A percentile compares a stretch with the other conserved stretches of the same genome.
These are phyloP conservation scores for Arthrinium phaeospermum DNA, from an alignment of 2,329 filamentous ascomycete genomes.

Conservation along the genomic window DNA sequence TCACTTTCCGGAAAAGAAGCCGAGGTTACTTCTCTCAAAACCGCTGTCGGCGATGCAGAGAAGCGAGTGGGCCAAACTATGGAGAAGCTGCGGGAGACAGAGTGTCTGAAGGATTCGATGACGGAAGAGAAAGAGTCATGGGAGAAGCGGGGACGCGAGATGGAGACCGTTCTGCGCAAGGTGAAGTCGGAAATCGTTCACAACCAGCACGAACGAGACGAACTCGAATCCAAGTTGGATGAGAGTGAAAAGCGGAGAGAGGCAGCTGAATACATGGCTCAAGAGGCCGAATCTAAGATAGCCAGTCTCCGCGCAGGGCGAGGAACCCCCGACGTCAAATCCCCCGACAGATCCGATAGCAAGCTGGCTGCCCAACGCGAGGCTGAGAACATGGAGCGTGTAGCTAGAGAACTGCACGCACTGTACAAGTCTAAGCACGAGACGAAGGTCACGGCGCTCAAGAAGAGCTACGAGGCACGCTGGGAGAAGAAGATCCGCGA, in stretches of 20 bases:
- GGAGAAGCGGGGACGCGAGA: constrained; percentile 84
- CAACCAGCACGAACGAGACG: constrained; percentile 80
- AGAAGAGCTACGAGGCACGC: constrained; percentile 80
- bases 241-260: constrained; percentile 77
- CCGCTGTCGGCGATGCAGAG: constrained; percentile 88
- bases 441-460: constrained; percentile 90
- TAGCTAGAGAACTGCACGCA: constrained; percentile 89
- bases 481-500: constrained; percentile 89
- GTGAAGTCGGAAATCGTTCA: constrained; percentile 82
- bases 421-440: constrained; percentile 98
- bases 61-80: constrained; percentile 86
- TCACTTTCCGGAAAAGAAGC: constrained; percentile 92
- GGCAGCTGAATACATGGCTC: constrained; percentile 75
- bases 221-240: constrained; percentile 75
- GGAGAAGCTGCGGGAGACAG: constrained; percentile 82
- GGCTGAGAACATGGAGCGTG: constrained; percentile 86
- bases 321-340: constrained; percentile 46
- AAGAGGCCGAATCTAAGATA: constrained; percentile 78
- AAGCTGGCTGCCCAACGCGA: constrained; percentile 57
- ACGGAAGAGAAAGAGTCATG: constrained; percentile 79
- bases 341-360: constrained; percentile 47
- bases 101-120: constrained; percentile 71
- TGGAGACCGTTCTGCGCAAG: constrained; percentile 79
- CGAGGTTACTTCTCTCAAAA: constrained; percentile 85
- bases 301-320: constrained; percentile 73